These are phyloP conservation scores for Chaetomium sp. DNA, from an alignment of 2,329 filamentous ascomycete genomes.

Conservation along the genomic window DNA sequence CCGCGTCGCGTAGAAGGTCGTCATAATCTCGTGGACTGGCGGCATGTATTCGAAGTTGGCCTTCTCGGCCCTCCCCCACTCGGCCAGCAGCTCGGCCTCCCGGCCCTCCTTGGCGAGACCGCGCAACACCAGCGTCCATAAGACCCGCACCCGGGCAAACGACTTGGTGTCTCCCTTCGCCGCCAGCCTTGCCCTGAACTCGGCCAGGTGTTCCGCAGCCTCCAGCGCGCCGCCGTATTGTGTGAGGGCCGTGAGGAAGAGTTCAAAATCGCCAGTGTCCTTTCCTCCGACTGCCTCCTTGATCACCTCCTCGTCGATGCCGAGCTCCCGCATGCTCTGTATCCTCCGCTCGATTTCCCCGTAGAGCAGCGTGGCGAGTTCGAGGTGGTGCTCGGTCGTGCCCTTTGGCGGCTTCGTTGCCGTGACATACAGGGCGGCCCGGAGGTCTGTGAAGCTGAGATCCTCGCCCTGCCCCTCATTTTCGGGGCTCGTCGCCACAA, in stretches of 20 bases:
- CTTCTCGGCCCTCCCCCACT: conserved; percentile 40
- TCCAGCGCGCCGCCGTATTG: conserved; percentile 58
- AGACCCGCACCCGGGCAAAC: conserved; percentile 36
- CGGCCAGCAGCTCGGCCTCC: conserved; percentile 50
- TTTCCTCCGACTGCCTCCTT: conserved; percentile 29
- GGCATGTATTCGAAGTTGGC: conserved; percentile 50
- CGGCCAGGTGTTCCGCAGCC: conserved; percentile 49
- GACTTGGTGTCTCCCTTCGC: conserved; percentile 13
- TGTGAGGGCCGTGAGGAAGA: conserved; percentile 55
- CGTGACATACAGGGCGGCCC: conserved; percentile 50
- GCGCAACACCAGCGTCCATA: conserved; percentile 56
- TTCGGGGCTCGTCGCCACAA: conserved; percentile 61
- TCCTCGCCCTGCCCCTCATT: conserved; percentile 45
- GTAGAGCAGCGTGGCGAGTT: conserved; percentile 51
- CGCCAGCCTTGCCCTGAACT: conserved; percentile 40
- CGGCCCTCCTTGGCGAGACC: conserved; percentile 65
- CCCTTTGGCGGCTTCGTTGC: conserved; percentile 45
- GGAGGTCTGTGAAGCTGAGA: conserved; percentile 47
- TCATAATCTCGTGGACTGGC: conserved; percentile 56
- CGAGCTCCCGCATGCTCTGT: conserved; percentile 27
- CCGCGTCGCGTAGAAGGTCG: conserved; percentile 62
- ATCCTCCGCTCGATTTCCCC: conserved; percentile 39
- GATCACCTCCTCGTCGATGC: conserved; percentile 33
- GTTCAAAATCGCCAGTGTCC: conserved; percentile 40
- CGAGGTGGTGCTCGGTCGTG: conserved; percentile 49